Evolutionary conservation across 139 green algal genomes (phyloP).

Genomic region (Chlorella sp.): DNA sequence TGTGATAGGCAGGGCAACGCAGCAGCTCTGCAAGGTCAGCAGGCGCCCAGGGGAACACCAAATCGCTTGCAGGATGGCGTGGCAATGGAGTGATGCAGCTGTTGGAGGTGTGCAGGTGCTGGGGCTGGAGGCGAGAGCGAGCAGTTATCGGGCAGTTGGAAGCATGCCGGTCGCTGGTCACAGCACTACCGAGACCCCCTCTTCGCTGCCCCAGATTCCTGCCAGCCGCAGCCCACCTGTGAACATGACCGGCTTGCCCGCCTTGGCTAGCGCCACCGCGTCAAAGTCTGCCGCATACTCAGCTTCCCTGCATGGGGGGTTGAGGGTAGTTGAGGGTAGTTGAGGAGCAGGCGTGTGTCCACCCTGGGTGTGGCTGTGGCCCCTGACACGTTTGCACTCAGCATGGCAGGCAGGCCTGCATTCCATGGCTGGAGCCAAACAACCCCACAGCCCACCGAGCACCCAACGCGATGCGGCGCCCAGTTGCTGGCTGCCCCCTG

Average conservation of each 20-base stretch:
- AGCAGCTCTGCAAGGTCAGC: not conserved
- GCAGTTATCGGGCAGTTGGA: too few species aligned
- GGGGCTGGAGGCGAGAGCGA: too few species aligned
- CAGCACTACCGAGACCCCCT: too few species aligned
- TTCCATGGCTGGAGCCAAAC: too few species aligned
- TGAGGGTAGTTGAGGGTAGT: not conserved
- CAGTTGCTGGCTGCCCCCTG: too few species aligned
- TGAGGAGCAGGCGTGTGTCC: not conserved
- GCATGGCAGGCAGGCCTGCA: too few species aligned
- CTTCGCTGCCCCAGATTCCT: too few species aligned
- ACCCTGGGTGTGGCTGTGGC: not conserved
- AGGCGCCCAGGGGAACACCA: not conserved
- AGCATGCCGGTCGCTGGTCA: too few species aligned
- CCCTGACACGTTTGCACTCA: not conserved
- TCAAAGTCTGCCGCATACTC: conserved; percentile 73
- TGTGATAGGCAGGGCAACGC: not conserved
- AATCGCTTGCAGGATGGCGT: too few species aligned
- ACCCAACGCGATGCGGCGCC: not conserved
- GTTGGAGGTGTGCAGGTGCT: not conserved
- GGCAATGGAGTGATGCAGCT: too few species aligned
- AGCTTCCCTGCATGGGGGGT: conserved; percentile 15
- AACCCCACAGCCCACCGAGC: not conserved
- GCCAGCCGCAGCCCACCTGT: conserved; percentile 57
- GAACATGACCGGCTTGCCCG: conserved; percentile 73
- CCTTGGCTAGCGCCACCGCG: conserved; percentile 54